phyloP scores from a whole-genome alignment of 116 monocot species.

The Thalassia testudinum region DNA sequence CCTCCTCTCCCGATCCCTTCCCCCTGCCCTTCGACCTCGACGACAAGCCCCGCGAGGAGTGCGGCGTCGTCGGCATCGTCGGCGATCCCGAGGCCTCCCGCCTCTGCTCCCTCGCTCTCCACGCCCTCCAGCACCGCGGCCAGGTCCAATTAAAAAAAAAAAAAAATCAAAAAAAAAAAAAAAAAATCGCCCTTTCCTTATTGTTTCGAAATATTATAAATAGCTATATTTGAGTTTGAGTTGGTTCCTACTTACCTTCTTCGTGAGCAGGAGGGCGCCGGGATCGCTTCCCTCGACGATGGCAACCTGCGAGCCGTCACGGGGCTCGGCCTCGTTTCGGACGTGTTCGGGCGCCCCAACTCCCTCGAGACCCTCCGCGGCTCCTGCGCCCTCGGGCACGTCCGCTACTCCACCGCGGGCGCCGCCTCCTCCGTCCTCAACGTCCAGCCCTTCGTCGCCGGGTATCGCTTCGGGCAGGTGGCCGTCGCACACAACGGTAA shows the following conservation, averaged over 20 bases:
- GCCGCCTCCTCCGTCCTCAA: slow-evolving; percentile 43
- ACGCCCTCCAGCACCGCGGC: slow-evolving; percentile 79
- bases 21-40: not conserved
- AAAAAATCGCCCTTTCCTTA: too few species aligned
- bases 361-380: slow-evolving; percentile 49
- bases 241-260: too few species aligned
- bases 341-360: slow-evolving; percentile 38
- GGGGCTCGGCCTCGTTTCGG: slow-evolving; percentile 82
- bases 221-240: too few species aligned
- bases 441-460: slow-evolving; percentile 88
- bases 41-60: slow-evolving; percentile 82
- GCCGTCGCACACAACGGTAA: slow-evolving; percentile 86
- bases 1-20: slow-evolving; percentile 1
- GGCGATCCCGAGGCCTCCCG: slow-evolving; percentile 66
- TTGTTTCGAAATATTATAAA: too few species aligned
- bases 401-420: slow-evolving; percentile 87
- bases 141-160: too few species aligned
- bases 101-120: slow-evolving; percentile 61
- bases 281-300: slow-evolving; percentile 27
- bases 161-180: too few species aligned
- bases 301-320: slow-evolving; percentile 22
- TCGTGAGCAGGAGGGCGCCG: slow-evolving; percentile 78
- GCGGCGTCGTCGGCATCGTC: slow-evolving; percentile 64
- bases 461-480: slow-evolving; percentile 70
- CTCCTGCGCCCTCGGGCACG: slow-evolving; percentile 75